phyloP scores from a whole-genome alignment of 2,329 filamentous ascomycete genomes.

The Ustulina deusta region DNA sequence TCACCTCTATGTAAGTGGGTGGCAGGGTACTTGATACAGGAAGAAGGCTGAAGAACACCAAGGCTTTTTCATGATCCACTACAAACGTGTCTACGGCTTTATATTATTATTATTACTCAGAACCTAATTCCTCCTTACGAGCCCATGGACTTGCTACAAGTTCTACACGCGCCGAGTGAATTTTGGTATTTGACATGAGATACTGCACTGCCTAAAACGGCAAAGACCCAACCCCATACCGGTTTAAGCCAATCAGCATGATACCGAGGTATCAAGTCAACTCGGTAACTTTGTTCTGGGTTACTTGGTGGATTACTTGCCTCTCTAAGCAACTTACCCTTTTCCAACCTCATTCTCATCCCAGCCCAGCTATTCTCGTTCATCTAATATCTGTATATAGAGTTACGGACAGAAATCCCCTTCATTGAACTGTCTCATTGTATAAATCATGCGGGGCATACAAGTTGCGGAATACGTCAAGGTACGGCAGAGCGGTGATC shows the following conservation, averaged over 20 bases:
- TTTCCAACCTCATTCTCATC: slow-evolving; percentile 8
- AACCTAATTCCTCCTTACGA: not conserved
- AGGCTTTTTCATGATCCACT: not conserved
- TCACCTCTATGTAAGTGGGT: no score
- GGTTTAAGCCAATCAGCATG: slow-evolving; percentile 33
- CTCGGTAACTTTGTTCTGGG: not conserved
- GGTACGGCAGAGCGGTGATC: slow-evolving; percentile 56
- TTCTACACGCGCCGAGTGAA: no score
- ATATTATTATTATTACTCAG: no score
- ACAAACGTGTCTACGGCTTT: not conserved
- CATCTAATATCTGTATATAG: not conserved
- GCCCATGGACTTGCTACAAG: not conserved
- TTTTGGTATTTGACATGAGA: not conserved
- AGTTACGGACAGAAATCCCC: not conserved
- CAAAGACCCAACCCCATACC: slow-evolving; percentile 7
- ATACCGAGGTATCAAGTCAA: slow-evolving; percentile 38
- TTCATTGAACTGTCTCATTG: not conserved
- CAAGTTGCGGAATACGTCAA: slow-evolving; percentile 80
- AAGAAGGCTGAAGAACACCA: not conserved
- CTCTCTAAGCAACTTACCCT: slow-evolving; percentile 12
- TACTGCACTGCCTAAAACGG: not conserved
- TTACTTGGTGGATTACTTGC: not conserved
- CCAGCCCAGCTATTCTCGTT: not conserved
- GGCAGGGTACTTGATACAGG: not conserved
- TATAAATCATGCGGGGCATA: slow-evolving; percentile 76